phyloP scores from a whole-genome alignment of 1,139 yeast species.

The Yamadazyma spencermartinsiae region DNA sequence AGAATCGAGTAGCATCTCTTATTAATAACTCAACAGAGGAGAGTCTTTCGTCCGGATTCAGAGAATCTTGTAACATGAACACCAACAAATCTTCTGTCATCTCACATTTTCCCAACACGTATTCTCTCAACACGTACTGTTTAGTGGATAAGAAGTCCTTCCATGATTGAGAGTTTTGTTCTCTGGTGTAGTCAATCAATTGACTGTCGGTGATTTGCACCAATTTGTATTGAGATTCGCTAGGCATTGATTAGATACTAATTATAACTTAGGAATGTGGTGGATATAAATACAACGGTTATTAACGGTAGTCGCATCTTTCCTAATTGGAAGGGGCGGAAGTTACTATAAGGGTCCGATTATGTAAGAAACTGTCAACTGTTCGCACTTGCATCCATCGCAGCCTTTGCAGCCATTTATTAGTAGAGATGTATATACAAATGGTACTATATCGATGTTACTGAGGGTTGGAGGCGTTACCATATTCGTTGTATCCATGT shows the following conservation, averaged over 20 bases:
- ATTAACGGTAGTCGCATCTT: background rate
- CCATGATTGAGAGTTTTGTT: constrained; percentile 56
- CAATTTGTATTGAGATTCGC: constrained; percentile 18
- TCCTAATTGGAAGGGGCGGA: background rate
- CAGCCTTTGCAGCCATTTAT: too few relatives aligned
- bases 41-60: constrained; percentile 22
- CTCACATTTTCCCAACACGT: constrained; percentile 38
- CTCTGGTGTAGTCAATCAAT: constrained; percentile 48
- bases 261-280: background rate
- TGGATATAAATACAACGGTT: background rate
- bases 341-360: too few relatives aligned
- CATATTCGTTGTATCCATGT: background rate
- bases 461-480: background rate
- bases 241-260: constrained; percentile 4
- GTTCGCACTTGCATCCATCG: too few relatives aligned
- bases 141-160: constrained; percentile 43
- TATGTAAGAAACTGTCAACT: too few relatives aligned
- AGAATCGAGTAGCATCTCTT: constrained; percentile 30
- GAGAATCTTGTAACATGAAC: constrained; percentile 27
- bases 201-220: constrained; percentile 35
- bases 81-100: constrained; percentile 32
- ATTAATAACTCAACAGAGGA: constrained; percentile 42
- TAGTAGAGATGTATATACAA: too few relatives aligned
- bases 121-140: constrained; percentile 55
- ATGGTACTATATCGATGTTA: too few relatives aligned